phyloP scores from a whole-genome alignment of 768 basidiomycete species.

The Rubroboletus satanas region DNA sequence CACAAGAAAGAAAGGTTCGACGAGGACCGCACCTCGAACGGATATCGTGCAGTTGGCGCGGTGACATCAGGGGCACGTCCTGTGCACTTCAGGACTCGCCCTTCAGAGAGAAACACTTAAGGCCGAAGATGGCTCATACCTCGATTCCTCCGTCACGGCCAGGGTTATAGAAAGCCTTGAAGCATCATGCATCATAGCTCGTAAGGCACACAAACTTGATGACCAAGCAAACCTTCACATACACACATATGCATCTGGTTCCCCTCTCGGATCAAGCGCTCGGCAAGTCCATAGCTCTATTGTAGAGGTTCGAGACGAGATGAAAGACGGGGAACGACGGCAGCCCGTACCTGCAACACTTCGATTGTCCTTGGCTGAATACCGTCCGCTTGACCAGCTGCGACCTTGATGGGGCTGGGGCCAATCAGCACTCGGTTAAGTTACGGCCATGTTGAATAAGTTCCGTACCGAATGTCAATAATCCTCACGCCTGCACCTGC shows the following conservation, averaged over 20 bases:
- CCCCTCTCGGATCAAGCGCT: constrained; percentile 57
- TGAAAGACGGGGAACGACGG: not conserved
- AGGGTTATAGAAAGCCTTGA: constrained; percentile 74
- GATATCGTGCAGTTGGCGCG: constrained; percentile 61
- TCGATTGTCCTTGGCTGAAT: constrained; percentile 55
- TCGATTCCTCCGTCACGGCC: constrained; percentile 55
- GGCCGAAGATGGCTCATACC: constrained; percentile 32
- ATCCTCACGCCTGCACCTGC: constrained; percentile 45
- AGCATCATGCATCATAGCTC: not conserved
- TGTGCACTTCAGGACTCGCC: constrained; percentile 42
- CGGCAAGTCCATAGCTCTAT: constrained; percentile 75
- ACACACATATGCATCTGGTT: constrained; percentile 71
- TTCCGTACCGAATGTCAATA: constrained; percentile 42
- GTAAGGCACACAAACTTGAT: not conserved
- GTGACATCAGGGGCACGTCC: constrained; percentile 61
- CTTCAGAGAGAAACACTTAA: not conserved
- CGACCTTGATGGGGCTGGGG: constrained; percentile 37
- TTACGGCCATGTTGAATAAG: not conserved
- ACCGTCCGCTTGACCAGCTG: constrained; percentile 53
- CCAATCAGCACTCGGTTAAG: not conserved
- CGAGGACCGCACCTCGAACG: constrained; percentile 54
- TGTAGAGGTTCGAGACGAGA: not conserved
- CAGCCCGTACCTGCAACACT: constrained; percentile 41
- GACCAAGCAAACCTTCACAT: constrained; percentile 19
- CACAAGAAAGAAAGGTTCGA: not conserved